phyloP scores from a whole-genome alignment of 805 yeast species.

The Wickerhamomyces subpelliculosus region DNA sequence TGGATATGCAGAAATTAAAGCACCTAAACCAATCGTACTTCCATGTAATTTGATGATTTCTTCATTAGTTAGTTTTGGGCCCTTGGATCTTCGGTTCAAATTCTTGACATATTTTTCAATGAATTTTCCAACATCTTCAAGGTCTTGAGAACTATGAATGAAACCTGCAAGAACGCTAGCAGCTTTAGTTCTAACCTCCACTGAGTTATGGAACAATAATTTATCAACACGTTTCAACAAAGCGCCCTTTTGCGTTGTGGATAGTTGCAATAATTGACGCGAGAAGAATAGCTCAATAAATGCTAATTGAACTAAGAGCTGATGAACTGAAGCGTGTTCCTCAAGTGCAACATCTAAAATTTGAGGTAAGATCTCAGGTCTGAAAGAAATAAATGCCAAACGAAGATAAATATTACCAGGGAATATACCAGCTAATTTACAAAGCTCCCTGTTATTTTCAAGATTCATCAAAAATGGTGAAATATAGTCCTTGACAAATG shows the following conservation, averaged over 20 bases:
- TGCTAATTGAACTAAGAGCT: slow-evolving; percentile 57
- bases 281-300: slow-evolving; percentile 68
- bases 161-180: slow-evolving; percentile 74
- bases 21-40: slow-evolving; percentile 82
- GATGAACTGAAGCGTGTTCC: slow-evolving; percentile 45
- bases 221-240: slow-evolving; percentile 47
- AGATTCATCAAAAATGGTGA: slow-evolving; percentile 65
- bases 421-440: slow-evolving; percentile 56
- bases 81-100: slow-evolving; percentile 19
- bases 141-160: slow-evolving; percentile 45
- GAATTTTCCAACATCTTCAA: slow-evolving; percentile 36
- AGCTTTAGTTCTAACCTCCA: slow-evolving; percentile 71
- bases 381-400: slow-evolving; percentile 42
- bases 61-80: slow-evolving; percentile 29
- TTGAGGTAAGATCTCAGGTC: slow-evolving; percentile 32
- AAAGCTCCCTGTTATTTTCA: slow-evolving; percentile 69
- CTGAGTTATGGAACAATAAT: slow-evolving; percentile 53
- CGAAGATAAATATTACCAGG: slow-evolving; percentile 42
- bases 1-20: slow-evolving; percentile 84
- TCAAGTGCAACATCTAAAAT: slow-evolving; percentile 36
- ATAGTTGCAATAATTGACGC: slow-evolving; percentile 53
- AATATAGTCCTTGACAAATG: slow-evolving; percentile 43
- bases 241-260: slow-evolving; percentile 35
- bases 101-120: slow-evolving; percentile 20
- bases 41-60: slow-evolving; percentile 61